Base-by-base conservation (phyloP, 768 basidiomycete genomes). In the Gymnopilus dilepis region DNA sequence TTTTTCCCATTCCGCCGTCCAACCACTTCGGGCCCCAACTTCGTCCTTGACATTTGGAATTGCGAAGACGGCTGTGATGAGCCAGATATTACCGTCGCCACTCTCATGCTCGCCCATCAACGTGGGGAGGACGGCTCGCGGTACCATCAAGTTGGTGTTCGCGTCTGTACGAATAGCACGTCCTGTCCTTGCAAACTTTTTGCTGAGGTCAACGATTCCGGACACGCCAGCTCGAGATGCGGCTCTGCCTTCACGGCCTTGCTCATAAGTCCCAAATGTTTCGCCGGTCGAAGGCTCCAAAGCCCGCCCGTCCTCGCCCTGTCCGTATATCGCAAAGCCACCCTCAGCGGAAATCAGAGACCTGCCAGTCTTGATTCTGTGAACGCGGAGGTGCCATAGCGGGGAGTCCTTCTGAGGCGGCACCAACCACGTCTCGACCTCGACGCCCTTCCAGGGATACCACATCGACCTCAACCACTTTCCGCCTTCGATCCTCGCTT, bases 371-470 rank as follows among this genome's bases (percentile, higher is more conserved):
- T 74, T 77, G 64, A 91, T 78, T 62, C 88, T 82, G 73, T 91
- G 90, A 0, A 90, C 79, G 7, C 90, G 81, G 30, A 90, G 69
- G 68, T 92, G 89, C 89, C 89, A 91, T 19, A 86, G 75, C 2
- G 87, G 86, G 6, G 84, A 77, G 4, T 76, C 82, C 15, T 69
- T 59, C 38, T 81, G 79, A 3, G 91, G 90, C 1, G 90, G 90
- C 6, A 90, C 76, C 15, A 91, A 80, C 86, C 86, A 89, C 22
- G 90, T 92, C 75, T 91, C 89, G 45, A 92, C 85, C 59, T 83
- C 77, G 30, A 90, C 88, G 70, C 85, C 89, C 41, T 78, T 77
- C 88, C 88, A 92, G 13, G 90, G 90, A 66, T 84, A 82, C 91
- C 91, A 92, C 78, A 84, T 84, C 43, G 86, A 85, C 55, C 84